Evolutionary conservation across 1,284 basidiomycete species (phyloP).

Genomic region (Porodaedalea pini): DNA sequence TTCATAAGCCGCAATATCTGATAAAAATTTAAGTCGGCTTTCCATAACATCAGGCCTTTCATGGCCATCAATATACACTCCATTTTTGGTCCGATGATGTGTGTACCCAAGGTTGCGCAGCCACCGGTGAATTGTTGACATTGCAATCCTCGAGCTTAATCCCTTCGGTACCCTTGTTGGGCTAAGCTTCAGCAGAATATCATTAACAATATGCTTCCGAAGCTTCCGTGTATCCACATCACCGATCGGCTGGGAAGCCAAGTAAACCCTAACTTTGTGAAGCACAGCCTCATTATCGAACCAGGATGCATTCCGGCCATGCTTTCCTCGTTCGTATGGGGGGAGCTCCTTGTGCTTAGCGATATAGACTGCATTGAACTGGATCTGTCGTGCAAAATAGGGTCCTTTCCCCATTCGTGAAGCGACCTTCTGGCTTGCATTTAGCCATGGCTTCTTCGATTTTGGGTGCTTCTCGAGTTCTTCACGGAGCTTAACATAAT

Average conservation of each 20-base stretch:
- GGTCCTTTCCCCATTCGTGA: constrained; percentile 7
- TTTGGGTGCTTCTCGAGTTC: background rate
- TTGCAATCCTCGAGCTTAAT: constrained; percentile 12
- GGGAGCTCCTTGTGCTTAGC: background rate
- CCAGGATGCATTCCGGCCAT: background rate
- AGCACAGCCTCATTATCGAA: constrained; percentile 6
- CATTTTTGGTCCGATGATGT: constrained; percentile 22
- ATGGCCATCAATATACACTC: constrained; percentile 29
- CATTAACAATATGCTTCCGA: constrained; percentile 22
- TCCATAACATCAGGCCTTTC: constrained; percentile 27
- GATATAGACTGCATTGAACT: background rate
- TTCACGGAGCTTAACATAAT: background rate
- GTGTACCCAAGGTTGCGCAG: constrained; percentile 25
- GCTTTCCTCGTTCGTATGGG: background rate
- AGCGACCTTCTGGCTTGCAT: constrained; percentile 7
- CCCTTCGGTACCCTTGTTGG: constrained; percentile 1
- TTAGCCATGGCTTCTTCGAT: background rate
- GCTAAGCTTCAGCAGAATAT: constrained; percentile 23
- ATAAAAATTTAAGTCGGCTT: constrained; percentile 23
- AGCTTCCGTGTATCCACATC: constrained; percentile 13
- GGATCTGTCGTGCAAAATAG: constrained; percentile 1
- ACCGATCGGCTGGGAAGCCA: background rate
- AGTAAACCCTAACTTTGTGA: background rate
- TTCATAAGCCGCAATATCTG: constrained; percentile 16
- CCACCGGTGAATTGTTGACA: constrained; percentile 24